Conservation (phyloP, 345 rosid species). For the Citrus glauca region DNA sequence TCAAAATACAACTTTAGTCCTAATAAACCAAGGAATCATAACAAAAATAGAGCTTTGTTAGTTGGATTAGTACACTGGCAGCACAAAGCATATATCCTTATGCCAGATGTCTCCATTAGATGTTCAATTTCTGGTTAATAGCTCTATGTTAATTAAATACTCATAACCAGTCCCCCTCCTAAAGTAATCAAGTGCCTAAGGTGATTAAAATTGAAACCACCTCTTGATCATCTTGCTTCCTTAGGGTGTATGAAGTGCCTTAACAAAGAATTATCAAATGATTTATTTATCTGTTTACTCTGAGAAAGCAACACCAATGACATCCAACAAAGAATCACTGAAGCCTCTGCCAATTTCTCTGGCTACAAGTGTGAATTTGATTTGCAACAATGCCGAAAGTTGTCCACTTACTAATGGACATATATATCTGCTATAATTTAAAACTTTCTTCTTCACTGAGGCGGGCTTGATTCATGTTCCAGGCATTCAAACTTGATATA, state of each 20-base stretch:
- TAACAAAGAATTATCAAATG: not conserved
- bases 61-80: not conserved
- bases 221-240: not conserved
- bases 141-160: too few relatives aligned
- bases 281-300: not conserved
- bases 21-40: not conserved
- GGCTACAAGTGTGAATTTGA: not conserved
- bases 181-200: too few relatives aligned
- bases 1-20: not conserved
- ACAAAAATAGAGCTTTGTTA: not conserved
- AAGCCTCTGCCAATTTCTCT: not conserved
- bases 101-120: not conserved
- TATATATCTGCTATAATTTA: not conserved
- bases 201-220: not conserved
- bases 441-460: slow-evolving; percentile 16
- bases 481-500: slow-evolving; percentile 44
- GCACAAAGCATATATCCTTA: not conserved
- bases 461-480: slow-evolving; percentile 60
- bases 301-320: not conserved
- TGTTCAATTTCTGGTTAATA: not conserved
- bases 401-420: too few relatives aligned
- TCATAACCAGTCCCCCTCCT: too few relatives aligned
- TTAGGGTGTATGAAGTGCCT: not conserved
- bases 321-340: not conserved
- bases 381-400: not conserved